These are phyloP conservation scores for Carex sylvatica DNA, from an alignment of 202 grass and related monocot genomes.

Conservation along the genomic window DNA sequence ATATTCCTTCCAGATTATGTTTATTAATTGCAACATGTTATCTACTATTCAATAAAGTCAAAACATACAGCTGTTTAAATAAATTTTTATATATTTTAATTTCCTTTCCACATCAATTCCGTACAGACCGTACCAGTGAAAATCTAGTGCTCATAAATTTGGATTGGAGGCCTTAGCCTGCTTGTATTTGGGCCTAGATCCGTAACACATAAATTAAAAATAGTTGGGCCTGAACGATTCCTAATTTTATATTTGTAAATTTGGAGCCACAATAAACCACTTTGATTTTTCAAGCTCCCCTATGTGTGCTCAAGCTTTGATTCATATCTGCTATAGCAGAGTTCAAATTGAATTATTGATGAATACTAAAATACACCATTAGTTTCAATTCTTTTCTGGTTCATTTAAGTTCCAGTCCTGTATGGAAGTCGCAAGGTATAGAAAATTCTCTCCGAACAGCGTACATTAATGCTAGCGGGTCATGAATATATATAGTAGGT, in stretches of 20 bases:
- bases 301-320: too few relatives aligned
- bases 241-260: too few relatives aligned
- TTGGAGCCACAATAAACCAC: too few relatives aligned
- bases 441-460: neutral
- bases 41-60: neutral
- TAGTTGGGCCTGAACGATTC: too few relatives aligned
- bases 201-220: too few relatives aligned
- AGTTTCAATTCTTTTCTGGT: neutral
- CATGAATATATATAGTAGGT: too few relatives aligned
- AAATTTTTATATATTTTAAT: neutral
- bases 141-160: neutral
- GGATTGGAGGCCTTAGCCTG: too few relatives aligned
- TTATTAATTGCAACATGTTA: conserved; percentile 4
- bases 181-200: too few relatives aligned
- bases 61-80: neutral
- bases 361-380: neutral
- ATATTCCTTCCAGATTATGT: conserved; percentile 10
- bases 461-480: neutral
- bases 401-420: neutral
- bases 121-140: neutral
- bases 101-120: neutral
- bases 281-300: too few relatives aligned
- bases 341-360: neutral
- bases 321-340: neutral
- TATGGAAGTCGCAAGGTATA: neutral